Evolutionary conservation across 1,284 basidiomycete species (phyloP).

Genomic region (Ceratobasidium sp.): DNA sequence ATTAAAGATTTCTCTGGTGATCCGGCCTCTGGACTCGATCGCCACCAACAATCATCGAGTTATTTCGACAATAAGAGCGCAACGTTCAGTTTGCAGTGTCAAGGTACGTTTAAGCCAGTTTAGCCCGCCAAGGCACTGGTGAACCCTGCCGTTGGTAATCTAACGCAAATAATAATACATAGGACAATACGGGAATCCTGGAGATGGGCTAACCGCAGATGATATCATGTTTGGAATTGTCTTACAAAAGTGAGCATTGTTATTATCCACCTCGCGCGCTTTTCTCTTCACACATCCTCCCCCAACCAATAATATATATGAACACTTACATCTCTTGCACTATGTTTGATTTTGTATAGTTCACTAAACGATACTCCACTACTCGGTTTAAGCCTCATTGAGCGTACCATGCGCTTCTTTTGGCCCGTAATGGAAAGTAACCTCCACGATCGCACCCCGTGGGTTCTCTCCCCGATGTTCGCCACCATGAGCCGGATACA

Average conservation of each 20-base stretch:
- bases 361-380: conserved; percentile 27
- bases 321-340: background rate
- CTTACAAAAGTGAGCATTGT: conserved; percentile 26
- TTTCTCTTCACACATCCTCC: background rate
- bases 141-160: background rate
- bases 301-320: background rate
- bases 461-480: conserved; percentile 32
- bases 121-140: background rate
- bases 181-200: conserved; percentile 31
- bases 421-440: conserved; percentile 36
- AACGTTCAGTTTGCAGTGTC: conserved; percentile 38
- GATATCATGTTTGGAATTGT: conserved; percentile 41
- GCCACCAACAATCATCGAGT: too few relatives aligned
- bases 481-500: conserved; percentile 32
- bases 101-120: conserved; percentile 17
- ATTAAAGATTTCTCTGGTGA: conserved; percentile 9
- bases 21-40: background rate
- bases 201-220: conserved; percentile 19
- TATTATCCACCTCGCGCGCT: background rate
- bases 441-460: conserved; percentile 5
- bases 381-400: conserved; percentile 22
- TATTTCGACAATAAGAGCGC: conserved; percentile 31
- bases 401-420: conserved; percentile 38
- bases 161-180: background rate
- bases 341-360: background rate